phyloP scores from a whole-genome alignment of 148 eudicot species.

The Camellia granthamiana region DNA sequence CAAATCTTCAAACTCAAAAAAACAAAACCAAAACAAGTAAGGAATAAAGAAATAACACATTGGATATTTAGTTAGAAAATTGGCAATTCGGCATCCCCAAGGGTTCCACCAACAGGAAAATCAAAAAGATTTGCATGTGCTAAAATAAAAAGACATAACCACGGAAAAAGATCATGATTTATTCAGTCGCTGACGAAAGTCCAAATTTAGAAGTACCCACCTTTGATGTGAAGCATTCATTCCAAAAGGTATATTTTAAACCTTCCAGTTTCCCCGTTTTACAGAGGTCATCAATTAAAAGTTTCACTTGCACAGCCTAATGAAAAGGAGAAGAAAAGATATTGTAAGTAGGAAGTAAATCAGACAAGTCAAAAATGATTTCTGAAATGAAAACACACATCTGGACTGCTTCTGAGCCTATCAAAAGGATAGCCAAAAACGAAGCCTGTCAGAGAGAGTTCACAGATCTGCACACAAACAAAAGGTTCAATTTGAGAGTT shows the following conservation, averaged over 20 bases:
- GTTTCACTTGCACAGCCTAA: slow-evolving; percentile 71
- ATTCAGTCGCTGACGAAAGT: background rate
- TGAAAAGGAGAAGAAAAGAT: background rate
- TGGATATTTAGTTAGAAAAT: background rate
- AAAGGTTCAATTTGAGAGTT: slow-evolving; percentile 22
- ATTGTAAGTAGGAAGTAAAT: background rate
- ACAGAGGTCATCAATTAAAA: slow-evolving; percentile 66
- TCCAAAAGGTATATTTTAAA: slow-evolving; percentile 77
- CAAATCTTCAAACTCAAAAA: background rate
- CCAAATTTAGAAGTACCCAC: slow-evolving; percentile 31
- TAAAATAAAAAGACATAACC: background rate
- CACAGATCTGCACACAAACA: slow-evolving; percentile 51
- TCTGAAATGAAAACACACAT: slow-evolving; percentile 37
- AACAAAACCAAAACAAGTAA: background rate
- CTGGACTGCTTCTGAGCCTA: slow-evolving; percentile 36
- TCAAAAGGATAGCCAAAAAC: slow-evolving; percentile 69
- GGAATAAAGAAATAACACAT: background rate
- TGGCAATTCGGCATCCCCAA: background rate
- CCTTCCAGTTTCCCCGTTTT: slow-evolving; percentile 69
- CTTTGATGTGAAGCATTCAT: slow-evolving; percentile 84
- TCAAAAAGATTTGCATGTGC: background rate
- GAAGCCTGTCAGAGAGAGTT: slow-evolving; percentile 58
- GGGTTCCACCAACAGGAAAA: background rate
- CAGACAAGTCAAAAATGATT: background rate
- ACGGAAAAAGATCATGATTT: background rate